Conservation (phyloP, 345 rosid species). For the Leavenworthia alabamica region DNA sequence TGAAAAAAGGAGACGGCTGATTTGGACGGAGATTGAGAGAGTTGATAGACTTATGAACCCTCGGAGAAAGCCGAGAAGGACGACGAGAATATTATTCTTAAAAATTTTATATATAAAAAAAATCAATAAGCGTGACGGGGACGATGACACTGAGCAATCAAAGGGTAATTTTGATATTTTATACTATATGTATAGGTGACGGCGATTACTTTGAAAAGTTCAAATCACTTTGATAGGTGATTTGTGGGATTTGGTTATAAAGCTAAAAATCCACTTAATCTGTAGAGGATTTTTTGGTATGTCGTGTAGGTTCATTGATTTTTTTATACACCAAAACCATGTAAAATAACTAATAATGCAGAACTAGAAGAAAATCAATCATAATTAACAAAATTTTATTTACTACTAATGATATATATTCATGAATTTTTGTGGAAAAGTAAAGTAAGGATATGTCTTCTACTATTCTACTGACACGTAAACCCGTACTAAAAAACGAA, state of each 20-base stretch:
- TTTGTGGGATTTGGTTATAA: not conserved
- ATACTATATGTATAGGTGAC: not conserved
- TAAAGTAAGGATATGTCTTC: too few species aligned
- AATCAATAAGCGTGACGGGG: slow-evolving; percentile 7
- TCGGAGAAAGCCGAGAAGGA: slow-evolving; percentile 2
- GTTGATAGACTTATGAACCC: slow-evolving; percentile 1
- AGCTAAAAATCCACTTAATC: not conserved
- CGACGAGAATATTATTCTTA: not conserved
- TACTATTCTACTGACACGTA: too few species aligned
- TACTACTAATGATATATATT: not conserved
- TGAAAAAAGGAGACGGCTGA: slow-evolving; percentile 7
- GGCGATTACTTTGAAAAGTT: slow-evolving; percentile 21
- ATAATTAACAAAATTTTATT: not conserved
- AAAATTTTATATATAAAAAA: too few species aligned
- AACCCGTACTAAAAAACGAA: too few species aligned
- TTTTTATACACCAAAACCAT: not conserved
- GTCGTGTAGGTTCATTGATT: not conserved
- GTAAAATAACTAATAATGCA: not conserved
- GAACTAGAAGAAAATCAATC: not conserved
- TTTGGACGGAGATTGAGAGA: slow-evolving; percentile 15
- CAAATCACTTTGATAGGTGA: not conserved
- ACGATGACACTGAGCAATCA: slow-evolving; percentile 7
- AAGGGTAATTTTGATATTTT: not conserved
- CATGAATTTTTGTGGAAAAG: not conserved
- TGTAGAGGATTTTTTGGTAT: not conserved